Base-by-base conservation (phyloP, 176 grass and related monocot genomes). In the Musa beccarii region DNA sequence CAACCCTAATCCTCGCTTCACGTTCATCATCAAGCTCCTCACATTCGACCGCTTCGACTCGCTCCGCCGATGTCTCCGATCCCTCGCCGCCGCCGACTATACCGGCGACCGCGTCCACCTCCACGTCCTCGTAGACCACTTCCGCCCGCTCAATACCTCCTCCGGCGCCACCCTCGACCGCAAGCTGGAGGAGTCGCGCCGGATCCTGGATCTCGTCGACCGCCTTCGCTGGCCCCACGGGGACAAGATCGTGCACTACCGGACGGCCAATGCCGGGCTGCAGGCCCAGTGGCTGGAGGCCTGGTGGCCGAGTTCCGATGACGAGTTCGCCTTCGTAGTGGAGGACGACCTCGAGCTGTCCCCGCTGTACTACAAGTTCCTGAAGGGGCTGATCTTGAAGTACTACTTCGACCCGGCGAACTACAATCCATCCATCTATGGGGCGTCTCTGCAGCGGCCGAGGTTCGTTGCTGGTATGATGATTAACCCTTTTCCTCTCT, bases 261-360 rank as follows among this genome's bases (percentile, higher is more conserved):
- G 90, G 51, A 77, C 84, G 0, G 54, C 80, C 66, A 98, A 98
- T 68, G 90, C 61, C 29, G 90, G 90, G 21, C 90, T 98, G 62
- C 95, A 98, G 81, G 88, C 88, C 43, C 95, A 98, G 79, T 98
- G 95, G 95, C 81, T 98, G 52, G 90, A 98, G 76, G 95, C 95
- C 0, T 98, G 95, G 95, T 98, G 90, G 95, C 95, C 95, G 1
- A 78, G 75, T 76, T 98, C 95, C 1, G 81, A 98, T 68, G 81
- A 98, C 72, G 95, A 98, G 65, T 98, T 98, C 72, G 95, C 84
- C 52, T 98, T 98, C 78, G 80, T 98, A 22, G 95, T 98, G 13
- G 95, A 98, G 78, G 95, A 98, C 57, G 95, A 98, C 55, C 87
- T 98, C 56, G 80, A 98, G 88, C 84, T 98, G 11, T 98, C 90